phyloP scores from a whole-genome alignment of 768 basidiomycete genomes.

The Amanita phalloides region DNA sequence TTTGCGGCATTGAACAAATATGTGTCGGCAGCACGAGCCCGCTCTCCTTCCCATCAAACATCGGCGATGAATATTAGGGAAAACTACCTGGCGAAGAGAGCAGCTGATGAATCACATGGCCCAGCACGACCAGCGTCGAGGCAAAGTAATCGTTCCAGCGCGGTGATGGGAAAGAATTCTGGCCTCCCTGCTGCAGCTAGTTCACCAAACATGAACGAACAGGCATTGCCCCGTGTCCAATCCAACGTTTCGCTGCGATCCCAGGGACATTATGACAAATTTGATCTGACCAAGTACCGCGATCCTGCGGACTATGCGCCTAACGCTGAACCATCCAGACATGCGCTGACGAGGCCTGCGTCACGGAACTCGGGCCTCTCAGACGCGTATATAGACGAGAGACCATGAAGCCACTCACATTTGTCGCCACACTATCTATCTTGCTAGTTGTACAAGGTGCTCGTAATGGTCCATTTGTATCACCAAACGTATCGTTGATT shows the following conservation, averaged over 20 bases:
- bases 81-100: background rate
- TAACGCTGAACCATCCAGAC: constrained; percentile 3
- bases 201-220: constrained; percentile 2
- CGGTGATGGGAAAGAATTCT: background rate
- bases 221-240: constrained; percentile 12
- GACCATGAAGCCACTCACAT: background rate
- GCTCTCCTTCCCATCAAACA: background rate
- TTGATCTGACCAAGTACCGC: constrained; percentile 18
- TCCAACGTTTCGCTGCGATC: constrained; percentile 22
- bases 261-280: constrained; percentile 16
- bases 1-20: background rate
- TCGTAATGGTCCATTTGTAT: background rate
- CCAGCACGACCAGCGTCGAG: background rate
- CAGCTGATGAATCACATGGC: constrained; percentile 6
- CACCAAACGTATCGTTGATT: background rate
- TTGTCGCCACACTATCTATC: background rate
- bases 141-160: background rate
- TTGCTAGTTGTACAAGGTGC: background rate
- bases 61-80: constrained; percentile 5
- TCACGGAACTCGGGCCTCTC: constrained; percentile 7
- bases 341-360: constrained; percentile 1
- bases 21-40: background rate
- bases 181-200: background rate
- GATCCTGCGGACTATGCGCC: constrained; percentile 20
- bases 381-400: constrained; percentile 5